Conservation (phyloP, 176 grass and related monocot genomes). For the Oryza coarctata region DNA sequence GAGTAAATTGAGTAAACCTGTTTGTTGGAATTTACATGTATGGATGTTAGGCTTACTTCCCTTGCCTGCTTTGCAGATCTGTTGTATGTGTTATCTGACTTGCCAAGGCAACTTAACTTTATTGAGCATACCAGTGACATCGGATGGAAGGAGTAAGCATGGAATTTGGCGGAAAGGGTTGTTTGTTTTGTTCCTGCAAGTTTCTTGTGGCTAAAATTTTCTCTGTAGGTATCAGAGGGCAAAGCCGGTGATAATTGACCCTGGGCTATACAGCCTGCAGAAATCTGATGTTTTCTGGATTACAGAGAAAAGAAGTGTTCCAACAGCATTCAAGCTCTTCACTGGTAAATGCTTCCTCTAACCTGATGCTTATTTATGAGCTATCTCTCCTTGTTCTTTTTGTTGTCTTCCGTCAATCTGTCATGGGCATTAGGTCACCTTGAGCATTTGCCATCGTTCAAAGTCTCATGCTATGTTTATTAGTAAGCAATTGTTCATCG, state of each 20-base stretch:
- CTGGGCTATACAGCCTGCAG: slow-evolving; percentile 83
- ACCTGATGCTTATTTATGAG: neutral
- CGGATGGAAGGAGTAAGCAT: slow-evolving; percentile 97
- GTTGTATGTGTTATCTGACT: slow-evolving; percentile 62
- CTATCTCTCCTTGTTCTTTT: neutral
- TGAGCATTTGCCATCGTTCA: neutral
- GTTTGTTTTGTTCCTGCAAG: slow-evolving; percentile 11
- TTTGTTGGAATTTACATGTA: neutral
- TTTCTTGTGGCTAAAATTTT: slow-evolving; percentile 16
- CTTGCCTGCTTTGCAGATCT: slow-evolving; percentile 58
- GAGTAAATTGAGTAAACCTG: neutral
- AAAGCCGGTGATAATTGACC: slow-evolving; percentile 93
- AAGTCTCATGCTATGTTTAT: neutral
- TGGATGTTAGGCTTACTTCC: slow-evolving; percentile 10
- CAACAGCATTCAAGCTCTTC: slow-evolving; percentile 98
- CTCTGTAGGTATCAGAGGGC: slow-evolving; percentile 88
- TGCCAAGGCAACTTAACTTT: slow-evolving; percentile 94
- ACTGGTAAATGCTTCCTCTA: slow-evolving; percentile 58
- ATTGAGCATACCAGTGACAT: slow-evolving; percentile 98
- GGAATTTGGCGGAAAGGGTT: slow-evolving; percentile 4
- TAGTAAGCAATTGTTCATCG: neutral
- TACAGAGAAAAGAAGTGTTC: slow-evolving; percentile 83
- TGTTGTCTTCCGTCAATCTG: too few species aligned
- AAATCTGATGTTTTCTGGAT: slow-evolving; percentile 98
- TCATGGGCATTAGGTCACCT: too few species aligned